These are phyloP conservation scores for Aspergillus caelatus DNA, from an alignment of 2,329 filamentous ascomycete species.

Conservation along the genomic window DNA sequence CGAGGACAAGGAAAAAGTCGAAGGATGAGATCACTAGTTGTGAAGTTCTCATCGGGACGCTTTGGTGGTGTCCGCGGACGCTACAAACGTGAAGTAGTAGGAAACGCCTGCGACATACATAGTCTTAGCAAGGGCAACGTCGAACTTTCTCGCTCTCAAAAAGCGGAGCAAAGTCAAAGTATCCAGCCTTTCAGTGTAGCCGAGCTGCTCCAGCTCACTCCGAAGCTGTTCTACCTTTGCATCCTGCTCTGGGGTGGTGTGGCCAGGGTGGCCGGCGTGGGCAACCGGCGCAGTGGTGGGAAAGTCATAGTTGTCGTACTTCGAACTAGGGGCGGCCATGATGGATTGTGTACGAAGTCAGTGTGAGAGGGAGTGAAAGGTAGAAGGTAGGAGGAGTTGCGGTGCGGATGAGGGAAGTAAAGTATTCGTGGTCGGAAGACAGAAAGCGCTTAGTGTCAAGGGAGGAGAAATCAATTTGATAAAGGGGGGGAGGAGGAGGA, in stretches of 20 bases:
- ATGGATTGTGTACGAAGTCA: constrained; percentile 19
- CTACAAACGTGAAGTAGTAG: background rate
- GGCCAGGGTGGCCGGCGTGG: constrained; percentile 80
- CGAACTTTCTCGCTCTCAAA: constrained; percentile 92
- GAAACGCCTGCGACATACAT: constrained; percentile 66
- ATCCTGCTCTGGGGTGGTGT: constrained; percentile 84
- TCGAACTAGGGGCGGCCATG: constrained; percentile 66
- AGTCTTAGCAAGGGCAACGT: constrained; percentile 77
- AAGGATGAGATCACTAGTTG: background rate
- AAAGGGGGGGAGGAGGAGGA: constrained; percentile 21
- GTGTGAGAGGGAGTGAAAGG: constrained; percentile 8
- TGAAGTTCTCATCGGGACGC: background rate
- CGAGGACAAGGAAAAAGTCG: background rate
- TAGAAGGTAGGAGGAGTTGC: constrained; percentile 12
- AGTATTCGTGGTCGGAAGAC: constrained; percentile 11
- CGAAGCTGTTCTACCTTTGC: constrained; percentile 86
- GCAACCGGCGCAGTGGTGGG: constrained; percentile 73
- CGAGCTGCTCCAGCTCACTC: constrained; percentile 78
- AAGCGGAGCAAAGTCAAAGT: constrained; percentile 92
- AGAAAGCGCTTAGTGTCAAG: constrained; percentile 2
- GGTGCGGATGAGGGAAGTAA: constrained; percentile 2
- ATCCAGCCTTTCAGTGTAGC: constrained; percentile 82
- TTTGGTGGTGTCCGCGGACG: background rate
- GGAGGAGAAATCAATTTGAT: constrained; percentile 19
- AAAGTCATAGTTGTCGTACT: constrained; percentile 96